Base-by-base conservation (phyloP, 2,329 filamentous ascomycete species). In the Calonectria montana region DNA sequence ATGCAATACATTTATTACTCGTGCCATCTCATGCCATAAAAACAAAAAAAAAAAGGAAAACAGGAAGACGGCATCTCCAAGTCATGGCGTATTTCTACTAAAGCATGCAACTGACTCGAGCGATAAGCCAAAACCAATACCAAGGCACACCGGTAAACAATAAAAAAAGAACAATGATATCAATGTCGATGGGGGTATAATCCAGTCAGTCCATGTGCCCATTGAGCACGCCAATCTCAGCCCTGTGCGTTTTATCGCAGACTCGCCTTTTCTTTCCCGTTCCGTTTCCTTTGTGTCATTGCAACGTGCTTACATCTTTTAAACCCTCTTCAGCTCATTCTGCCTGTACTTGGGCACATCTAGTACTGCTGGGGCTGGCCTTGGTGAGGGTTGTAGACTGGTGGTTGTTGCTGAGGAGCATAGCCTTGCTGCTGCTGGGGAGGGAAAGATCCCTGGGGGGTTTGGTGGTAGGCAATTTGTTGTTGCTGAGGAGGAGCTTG, bases 111-210 rank as follows among this genome's bases (percentile, higher is more conserved):
- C 15, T 21, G 15, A 39, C 7, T 16, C 6, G 23, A 21, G 25
- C n/a, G n/a, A 41, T 50, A 25, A 41, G 25, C 39, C 39, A 31
- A 45, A 21, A 62, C 23, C 10, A 61, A 27, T 62, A 27, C 61
- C 13, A 65, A 65, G 53, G 21, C 10, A 37, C 35, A 39, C 15
- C 7, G 10, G 3, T 29, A 48, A 41, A 57, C 23, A 23, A 21
- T 21, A 63, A 25, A 43, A 57, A 65, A 64, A 61, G n/a, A 66
- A 67, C 41, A 68, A 69, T 15, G 67, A 65, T 59, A 64, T 37
- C 73, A 55, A 63, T 48, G 67, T 73, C 74, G 72, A 72, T 77
- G 75, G 76, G 68, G 71, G 77, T 79, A 79, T 77, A 76, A 73
- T 79, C 72, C 65, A 62, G 73, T 65, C 65, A 62, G 73, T 65